Evolutionary conservation across 108 stramenopile genomes (phyloP).

Genomic region (Skeletonema grethae): DNA sequence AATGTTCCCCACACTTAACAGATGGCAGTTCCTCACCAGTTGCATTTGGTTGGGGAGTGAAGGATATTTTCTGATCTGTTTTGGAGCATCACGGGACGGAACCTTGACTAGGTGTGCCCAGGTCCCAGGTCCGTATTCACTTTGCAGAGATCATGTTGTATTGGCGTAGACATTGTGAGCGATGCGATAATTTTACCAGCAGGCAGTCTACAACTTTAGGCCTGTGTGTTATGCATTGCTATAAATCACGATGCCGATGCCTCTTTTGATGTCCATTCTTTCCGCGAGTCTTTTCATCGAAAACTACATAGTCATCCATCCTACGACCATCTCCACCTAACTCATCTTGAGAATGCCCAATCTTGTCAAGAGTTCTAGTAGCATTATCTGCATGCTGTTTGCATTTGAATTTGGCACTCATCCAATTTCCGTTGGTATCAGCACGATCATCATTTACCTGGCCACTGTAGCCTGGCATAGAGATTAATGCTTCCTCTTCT

Average conservation of each 20-base stretch:
- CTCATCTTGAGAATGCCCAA: constrained; percentile 24
- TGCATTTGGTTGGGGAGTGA: too few species aligned
- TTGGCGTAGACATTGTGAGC: too few species aligned
- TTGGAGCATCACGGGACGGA: too few species aligned
- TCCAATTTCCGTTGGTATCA: constrained; percentile 54
- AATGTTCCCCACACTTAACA: too few species aligned
- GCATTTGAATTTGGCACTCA: constrained; percentile 80
- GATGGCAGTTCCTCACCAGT: too few species aligned
- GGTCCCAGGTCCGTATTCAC: too few species aligned
- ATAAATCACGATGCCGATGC: not conserved
- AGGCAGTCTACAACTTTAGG: too few species aligned
- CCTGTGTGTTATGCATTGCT: too few species aligned
- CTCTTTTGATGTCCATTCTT: not conserved
- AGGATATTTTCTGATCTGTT: too few species aligned
- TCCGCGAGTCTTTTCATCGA: constrained; percentile 54
- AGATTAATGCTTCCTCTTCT: constrained; percentile 28
- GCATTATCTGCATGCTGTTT: constrained; percentile 73
- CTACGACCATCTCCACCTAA: constrained; percentile 72
- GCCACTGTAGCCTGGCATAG: constrained; percentile 48
- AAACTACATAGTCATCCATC: constrained; percentile 77
- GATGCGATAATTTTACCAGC: too few species aligned
- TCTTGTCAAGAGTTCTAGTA: constrained; percentile 44
- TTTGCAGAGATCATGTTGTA: too few species aligned
- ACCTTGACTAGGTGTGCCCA: too few species aligned
- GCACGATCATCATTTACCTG: constrained; percentile 33